These are phyloP conservation scores for Filobasidium wieringae DNA, from an alignment of 768 basidiomycete species.

Conservation along the genomic window DNA sequence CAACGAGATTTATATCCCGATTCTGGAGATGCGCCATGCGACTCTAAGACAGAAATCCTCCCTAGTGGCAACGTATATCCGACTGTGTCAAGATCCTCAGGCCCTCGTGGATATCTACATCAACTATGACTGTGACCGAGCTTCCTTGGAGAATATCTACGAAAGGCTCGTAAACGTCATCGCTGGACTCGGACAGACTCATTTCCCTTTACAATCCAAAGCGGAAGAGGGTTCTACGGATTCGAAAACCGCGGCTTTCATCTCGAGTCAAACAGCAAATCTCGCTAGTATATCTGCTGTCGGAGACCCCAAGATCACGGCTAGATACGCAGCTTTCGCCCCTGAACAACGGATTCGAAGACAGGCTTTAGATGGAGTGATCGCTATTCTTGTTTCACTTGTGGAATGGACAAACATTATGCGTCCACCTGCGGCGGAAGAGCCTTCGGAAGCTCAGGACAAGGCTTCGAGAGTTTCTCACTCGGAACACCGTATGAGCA, in stretches of 20 bases:
- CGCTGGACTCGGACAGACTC: slow-evolving; percentile 65
- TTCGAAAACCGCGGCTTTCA: not conserved
- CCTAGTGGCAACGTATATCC: slow-evolving; percentile 69
- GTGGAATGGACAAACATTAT: slow-evolving; percentile 5
- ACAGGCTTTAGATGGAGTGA: not conserved
- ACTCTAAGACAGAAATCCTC: slow-evolving; percentile 90
- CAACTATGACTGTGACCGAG: slow-evolving; percentile 96
- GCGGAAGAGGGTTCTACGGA: not conserved
- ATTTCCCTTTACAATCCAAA: not conserved
- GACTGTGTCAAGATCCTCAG: slow-evolving; percentile 89
- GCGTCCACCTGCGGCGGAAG: not conserved
- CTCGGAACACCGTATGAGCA: slow-evolving; percentile 9
- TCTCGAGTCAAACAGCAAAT: not conserved
- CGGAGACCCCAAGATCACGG: not conserved
- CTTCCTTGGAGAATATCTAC: slow-evolving; percentile 91
- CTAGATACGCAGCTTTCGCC: not conserved
- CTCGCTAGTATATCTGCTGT: not conserved
- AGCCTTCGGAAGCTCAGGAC: not conserved
- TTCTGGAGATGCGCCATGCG: slow-evolving; percentile 93
- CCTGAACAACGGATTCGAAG: not conserved
- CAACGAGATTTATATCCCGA: slow-evolving; percentile 96
- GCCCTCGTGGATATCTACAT: slow-evolving; percentile 96
- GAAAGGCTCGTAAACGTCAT: slow-evolving; percentile 96
- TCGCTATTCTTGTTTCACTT: not conserved
- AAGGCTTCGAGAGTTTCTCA: not conserved